Base-by-base conservation (phyloP, 345 rosid genomes). In the Lagerstroemia speciosa region DNA sequence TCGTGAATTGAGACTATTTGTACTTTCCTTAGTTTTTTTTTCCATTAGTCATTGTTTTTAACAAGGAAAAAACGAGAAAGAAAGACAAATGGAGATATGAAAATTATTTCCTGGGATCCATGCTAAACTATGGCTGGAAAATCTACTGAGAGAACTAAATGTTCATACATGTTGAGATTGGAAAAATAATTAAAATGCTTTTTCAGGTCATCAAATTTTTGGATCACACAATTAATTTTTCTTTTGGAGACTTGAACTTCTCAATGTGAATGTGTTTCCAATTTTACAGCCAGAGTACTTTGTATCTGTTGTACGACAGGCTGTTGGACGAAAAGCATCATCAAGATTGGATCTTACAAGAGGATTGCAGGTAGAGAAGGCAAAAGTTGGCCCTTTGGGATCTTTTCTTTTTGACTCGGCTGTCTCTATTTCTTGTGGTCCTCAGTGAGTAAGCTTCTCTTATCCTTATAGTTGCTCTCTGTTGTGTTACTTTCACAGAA, bases 361-460 rank as follows among this genome's bases (percentile, higher is more conserved):
- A 48, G 89, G 79, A 74, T 72, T 85, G 65, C 46, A 65, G 45
- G 93, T 83, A 41, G 86, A 86, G 73, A 94, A 89, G 79, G 84
- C 91, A 71, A 94, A 89, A 83, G 97, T 94, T 78, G 97, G 97
- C 64, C 99, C 99, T 69, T 81, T 94, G 69, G 92, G 94, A 73
- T 81, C 86, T 53, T 74, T 53, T 62, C 83, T 89, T 78, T 91
- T 91, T 77, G 97, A 91, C 78, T 94, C 99, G 69, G 96, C 95
- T 72, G 84, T 94, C 68, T 81, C 89, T 60, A 69, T 94, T 76
- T 89, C 89, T 38, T 83, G 85, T 68, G 89, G 89, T 70, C 69
- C 83, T 1, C 73, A 84, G 98, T 87, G 83, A 85, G 93, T 83
- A 62, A 74, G 75, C 78, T 76, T 84, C 78, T 75, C 29, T 41